These are phyloP conservation scores for Nidula microcarpa DNA, from an alignment of 768 basidiomycete species.

Conservation along the genomic window DNA sequence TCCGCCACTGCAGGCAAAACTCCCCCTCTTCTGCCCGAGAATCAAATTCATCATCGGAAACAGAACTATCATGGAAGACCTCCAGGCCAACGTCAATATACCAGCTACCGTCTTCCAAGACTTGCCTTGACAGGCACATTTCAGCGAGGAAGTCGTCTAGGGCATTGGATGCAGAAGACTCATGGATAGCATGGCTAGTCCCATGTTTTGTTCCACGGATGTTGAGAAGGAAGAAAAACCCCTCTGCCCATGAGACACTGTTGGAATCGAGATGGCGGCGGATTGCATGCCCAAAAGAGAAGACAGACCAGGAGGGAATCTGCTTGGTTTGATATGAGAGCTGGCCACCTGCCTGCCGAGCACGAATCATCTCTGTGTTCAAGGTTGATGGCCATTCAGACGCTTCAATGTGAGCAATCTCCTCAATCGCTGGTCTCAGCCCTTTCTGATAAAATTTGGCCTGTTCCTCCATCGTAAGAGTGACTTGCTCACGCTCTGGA, in stretches of 20 bases:
- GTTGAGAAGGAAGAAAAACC: conserved; percentile 3
- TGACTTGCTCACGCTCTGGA: neutral
- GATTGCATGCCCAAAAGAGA: neutral
- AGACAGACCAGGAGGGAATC: neutral
- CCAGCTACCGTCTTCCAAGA: conserved; percentile 8
- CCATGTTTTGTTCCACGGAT: conserved; percentile 6
- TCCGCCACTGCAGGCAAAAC: conserved; percentile 25
- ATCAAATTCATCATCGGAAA: too few relatives aligned
- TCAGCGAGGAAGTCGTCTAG: neutral
- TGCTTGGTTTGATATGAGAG: neutral
- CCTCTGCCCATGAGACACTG: neutral
- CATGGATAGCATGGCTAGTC: neutral
- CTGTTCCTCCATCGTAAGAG: neutral
- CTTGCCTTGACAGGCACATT: neutral
- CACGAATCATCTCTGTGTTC: neutral
- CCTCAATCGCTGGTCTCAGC: neutral
- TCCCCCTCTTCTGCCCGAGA: too few relatives aligned
- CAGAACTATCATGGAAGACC: conserved; percentile 6
- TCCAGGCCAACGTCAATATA: conserved; percentile 27
- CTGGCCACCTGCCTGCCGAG: neutral
- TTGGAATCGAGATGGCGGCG: neutral
- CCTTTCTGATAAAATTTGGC: neutral
- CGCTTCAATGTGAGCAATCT: neutral
- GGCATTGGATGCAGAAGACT: neutral
- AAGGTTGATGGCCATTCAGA: neutral